Evolutionary conservation across 2,329 filamentous ascomycete genomes (phyloP), one percentile per base, ranked within the genome.

Genomic region (Cercospora berteroae): DNA sequence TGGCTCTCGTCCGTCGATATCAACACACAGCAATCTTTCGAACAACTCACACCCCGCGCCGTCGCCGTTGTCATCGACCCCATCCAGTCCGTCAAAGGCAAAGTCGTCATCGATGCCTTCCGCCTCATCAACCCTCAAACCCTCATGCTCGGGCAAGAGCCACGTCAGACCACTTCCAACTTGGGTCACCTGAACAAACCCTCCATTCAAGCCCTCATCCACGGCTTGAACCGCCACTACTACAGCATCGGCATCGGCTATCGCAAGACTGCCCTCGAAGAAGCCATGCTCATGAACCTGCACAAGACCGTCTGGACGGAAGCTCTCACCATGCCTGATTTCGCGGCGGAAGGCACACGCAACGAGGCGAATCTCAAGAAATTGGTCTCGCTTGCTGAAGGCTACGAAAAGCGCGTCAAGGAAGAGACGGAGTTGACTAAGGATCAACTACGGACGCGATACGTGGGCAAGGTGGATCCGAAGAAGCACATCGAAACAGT

Each of bases 231-330:
- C 84, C 87, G 95, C 77, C 95, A 99, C 84, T 99, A 99, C 86
- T 99, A 99, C 86, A 97, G 93, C 75, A 99, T 99, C 78, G 94
- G 88, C 68, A 98, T 99, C 83, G 94, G 97, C 82, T 99, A 99
- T 82, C 87, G 94, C 78, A 99, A 99, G 85, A 97, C 94, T 0
- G 94, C 76, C 18, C 85, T 99, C 60, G 95, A 99, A 80, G 96
- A 99, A 85, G 98, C 97, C 81, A 99, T 99, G 95, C 82, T 99
- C 76, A 99, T 99, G 96, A 99, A 99, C 79, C 84, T 99, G 72
- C 95, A 99, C 87, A 99, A 99, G 86, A 95, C 98, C 74, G 94
- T 97, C 55, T 99, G 95, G 95, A 99, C 96, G 0, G 95, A 99
- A 80, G 95, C 94, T 5, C 81, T 99, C 72, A 89, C 97, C 79